Evolutionary conservation across 768 basidiomycete genomes (phyloP), one percentile per base, ranked within the genome.

Genomic region (Boletus rex-veris): DNA sequence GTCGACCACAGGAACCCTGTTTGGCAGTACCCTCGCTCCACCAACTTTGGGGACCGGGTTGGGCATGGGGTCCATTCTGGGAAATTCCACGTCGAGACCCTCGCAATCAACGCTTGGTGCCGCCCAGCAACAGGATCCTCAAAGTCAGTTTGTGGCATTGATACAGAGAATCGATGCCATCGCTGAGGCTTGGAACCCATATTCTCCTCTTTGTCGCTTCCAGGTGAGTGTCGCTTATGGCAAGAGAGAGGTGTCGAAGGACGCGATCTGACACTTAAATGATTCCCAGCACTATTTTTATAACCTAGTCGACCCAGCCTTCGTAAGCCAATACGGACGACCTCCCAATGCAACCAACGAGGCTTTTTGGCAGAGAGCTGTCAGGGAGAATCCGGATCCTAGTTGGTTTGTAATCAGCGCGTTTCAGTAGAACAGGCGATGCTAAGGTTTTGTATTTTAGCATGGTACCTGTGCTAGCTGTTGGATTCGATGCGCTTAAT

Each of bases 401-500:
- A 81, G 78, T 46, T 85, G 88, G 90, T 92, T 60, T 24, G 55
- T 57, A 41, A 31, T 33, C 38, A 11, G 5, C 37, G 39, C 12
- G 8, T 26, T 41, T 48, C 11, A 44, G 52, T 18, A 14, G 37
- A 18, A 21, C 15, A 19, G 26, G 42, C 33, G 10, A 38, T 43
- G 35, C 47, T 51, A 46, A 57, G 12, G 39, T 59, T 38, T 15
- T 14, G 15, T 41, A 37, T 58, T 57, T 31, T 56, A 92, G 90
- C 59, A 76, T 89, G 51, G 88, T 92, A 0, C 89, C 90, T 1
- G 90, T 86, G 7, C 73, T 92, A 28, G 92, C 90, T 1, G 72
- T 85, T 26, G 90, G 92, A 11, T 92, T 92, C 52, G 88, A 91
- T 61, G 87, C 92, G 60, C 73, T 94, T 19, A 85, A 88, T 57